phyloP scores from a whole-genome alignment of 108 stramenopile genomes.

The Nitzschia sp. region DNA sequence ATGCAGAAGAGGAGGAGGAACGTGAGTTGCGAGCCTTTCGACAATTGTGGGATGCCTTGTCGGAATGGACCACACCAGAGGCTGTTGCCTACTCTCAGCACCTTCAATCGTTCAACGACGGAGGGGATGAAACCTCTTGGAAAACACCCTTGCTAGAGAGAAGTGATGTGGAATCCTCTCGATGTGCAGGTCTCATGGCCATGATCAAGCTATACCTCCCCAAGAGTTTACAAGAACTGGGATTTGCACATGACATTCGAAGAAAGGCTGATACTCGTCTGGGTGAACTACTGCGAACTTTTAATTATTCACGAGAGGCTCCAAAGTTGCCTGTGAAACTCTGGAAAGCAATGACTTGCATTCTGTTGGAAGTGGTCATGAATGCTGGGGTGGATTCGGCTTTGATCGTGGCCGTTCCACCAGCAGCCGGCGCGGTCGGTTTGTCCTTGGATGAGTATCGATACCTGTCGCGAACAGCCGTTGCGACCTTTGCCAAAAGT shows the following conservation, averaged over 20 bases:
- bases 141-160: constrained; percentile 24
- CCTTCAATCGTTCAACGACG: not conserved
- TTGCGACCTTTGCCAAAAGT: constrained; percentile 16
- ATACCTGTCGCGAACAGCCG: constrained; percentile 50
- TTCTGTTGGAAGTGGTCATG: constrained; percentile 59
- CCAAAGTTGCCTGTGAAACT: constrained; percentile 50
- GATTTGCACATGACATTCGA: constrained; percentile 9
- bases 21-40: constrained; percentile 28
- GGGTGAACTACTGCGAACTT: constrained; percentile 55
- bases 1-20: constrained; percentile 5
- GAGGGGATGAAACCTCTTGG: constrained; percentile 1
- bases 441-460: constrained; percentile 59
- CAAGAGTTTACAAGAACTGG: constrained; percentile 52
- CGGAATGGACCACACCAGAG: constrained; percentile 48
- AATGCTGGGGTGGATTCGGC: too few relatives aligned
- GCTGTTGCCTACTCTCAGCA: constrained; percentile 26
- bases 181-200: constrained; percentile 68
- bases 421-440: constrained; percentile 40
- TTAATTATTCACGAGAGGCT: constrained; percentile 51
- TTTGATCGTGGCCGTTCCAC: constrained; percentile 20
- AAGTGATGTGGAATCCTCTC: constrained; percentile 60
- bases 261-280: constrained; percentile 52
- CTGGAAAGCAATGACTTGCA: constrained; percentile 72
- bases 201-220: constrained; percentile 64
- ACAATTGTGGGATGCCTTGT: constrained; percentile 40